Evolutionary conservation across 2,329 filamentous ascomycete species (phyloP), one percentile per base, ranked within the genome.

Genomic region (Fusarium praegraminearum): DNA sequence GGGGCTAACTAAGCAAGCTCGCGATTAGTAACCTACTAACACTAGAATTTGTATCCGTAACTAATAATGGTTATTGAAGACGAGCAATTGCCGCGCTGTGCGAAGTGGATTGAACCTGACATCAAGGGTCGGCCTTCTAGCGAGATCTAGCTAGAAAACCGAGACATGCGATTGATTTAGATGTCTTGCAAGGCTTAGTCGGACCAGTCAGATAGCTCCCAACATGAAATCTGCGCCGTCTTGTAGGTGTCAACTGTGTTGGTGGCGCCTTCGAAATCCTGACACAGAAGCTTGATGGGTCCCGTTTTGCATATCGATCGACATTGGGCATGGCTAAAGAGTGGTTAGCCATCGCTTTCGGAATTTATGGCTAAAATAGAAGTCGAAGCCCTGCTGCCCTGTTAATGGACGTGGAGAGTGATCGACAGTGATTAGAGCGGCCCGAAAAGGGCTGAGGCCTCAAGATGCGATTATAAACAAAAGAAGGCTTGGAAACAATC

Each of bases 221-320:
- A 52, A 36, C 13, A 13, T 45, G 30, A 18, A 53, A 53, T 40
- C 56, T 51, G 35, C 54, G 40, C 36, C 35, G n/a, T 18, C 41
- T 47, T 20, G 53, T 24, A 53, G 53, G 47, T 35, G 35, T 32
- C 22, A 28, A 51, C 45, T 38, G 53, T n/a, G 38, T 43, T 61
- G 36, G 38, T 57, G 47, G 55, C 59, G 50, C 30, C 44, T 22
- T 43, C 30, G 44, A 22, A 22, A 52, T 32, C 26, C 35, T 56
- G 33, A 44, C 45, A 51, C 36, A 40, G 36, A 57, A 62, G 53
- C 54, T 61, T 55, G 57, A 52, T 46, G 45, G 43, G 55, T 49
- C 52, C 52, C 47, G 30, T 67, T 55, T 55, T 62, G 59, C 57
- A 71, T 68, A 20, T 36, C 52, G 72, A 74, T 74, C 70, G 62